phyloP scores from a whole-genome alignment of 495 filamentous ascomycete genomes.

The Aspergillus wentii region DNA sequence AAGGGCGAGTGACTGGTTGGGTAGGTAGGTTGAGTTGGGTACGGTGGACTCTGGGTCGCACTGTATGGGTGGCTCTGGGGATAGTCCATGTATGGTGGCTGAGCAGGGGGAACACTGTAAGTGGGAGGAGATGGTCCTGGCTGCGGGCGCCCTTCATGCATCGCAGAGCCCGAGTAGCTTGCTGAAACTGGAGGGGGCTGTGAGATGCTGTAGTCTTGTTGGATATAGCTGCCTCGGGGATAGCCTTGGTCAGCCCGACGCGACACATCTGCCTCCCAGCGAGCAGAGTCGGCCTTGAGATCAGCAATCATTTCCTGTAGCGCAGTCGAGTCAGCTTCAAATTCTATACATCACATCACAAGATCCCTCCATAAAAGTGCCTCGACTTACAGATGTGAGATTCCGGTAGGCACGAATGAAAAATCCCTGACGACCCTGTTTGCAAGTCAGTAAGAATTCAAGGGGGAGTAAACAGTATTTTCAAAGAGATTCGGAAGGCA shows the following conservation, averaged over 20 bases:
- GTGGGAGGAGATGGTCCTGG: slow-evolving; percentile 34
- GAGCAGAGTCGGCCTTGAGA: slow-evolving; percentile 72
- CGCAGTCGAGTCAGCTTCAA: too few relatives aligned
- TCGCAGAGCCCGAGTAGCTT: slow-evolving; percentile 28
- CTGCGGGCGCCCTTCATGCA: slow-evolving; percentile 34
- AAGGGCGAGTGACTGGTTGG: slow-evolving; percentile 35
- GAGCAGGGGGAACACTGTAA: slow-evolving; percentile 33
- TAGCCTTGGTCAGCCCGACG: slow-evolving; percentile 43
- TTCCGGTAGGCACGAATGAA: slow-evolving; percentile 86
- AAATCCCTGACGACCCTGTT: slow-evolving; percentile 67
- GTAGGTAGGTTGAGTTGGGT: slow-evolving; percentile 30
- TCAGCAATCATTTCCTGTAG: slow-evolving; percentile 87
- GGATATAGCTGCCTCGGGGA: slow-evolving; percentile 42
- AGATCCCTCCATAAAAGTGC: not conserved
- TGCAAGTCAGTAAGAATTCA: slow-evolving; percentile 24
- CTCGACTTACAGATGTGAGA: slow-evolving; percentile 73
- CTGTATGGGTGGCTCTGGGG: slow-evolving; percentile 30
- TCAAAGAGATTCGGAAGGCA: slow-evolving; percentile 22
- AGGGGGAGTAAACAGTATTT: not conserved
- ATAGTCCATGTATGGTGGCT: slow-evolving; percentile 32
- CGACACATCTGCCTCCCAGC: slow-evolving; percentile 71
- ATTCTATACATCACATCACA: not conserved
- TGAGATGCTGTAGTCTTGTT: slow-evolving; percentile 33
- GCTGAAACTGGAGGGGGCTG: slow-evolving; percentile 17
- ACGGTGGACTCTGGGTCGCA: slow-evolving; percentile 32